Conservation (phyloP, 441 rosid genomes). For the Metrosideros polymorpha region DNA sequence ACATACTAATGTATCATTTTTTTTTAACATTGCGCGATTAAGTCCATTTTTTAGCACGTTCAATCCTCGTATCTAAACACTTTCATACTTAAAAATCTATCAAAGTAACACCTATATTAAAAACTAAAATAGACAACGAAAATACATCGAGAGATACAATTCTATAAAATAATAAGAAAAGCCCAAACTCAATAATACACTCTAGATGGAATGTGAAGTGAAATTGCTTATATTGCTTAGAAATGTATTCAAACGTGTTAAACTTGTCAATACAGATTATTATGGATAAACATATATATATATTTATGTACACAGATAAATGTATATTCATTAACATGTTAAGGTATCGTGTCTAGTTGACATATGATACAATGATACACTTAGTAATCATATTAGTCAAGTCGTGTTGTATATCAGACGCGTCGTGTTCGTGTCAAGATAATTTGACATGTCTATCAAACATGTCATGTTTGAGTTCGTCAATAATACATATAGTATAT, state of each 20-base stretch:
- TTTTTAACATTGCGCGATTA: background rate
- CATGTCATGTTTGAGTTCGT: background rate
- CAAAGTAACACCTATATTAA: background rate
- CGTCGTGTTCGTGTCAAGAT: background rate
- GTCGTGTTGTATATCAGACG: background rate
- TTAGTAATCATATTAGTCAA: background rate
- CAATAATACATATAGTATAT: background rate
- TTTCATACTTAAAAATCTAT: background rate
- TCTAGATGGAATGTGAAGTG: background rate
- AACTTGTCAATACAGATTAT: background rate
- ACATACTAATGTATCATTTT: background rate
- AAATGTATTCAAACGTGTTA: background rate
- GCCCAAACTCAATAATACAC: background rate
- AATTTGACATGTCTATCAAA: background rate
- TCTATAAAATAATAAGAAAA: background rate
- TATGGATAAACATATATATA: background rate
- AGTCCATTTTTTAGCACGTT: background rate
- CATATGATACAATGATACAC: too few relatives aligned
- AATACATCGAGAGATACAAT: background rate
- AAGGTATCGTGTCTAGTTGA: background rate
- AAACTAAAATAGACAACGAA: background rate
- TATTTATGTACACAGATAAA: background rate
- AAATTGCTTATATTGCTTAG: background rate
- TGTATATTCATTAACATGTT: accelerated
- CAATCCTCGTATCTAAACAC: background rate